Evolutionary conservation across 306 rosid species (phyloP), one percentile per base, ranked within the genome.

Genomic region (Rosa lucieae): DNA sequence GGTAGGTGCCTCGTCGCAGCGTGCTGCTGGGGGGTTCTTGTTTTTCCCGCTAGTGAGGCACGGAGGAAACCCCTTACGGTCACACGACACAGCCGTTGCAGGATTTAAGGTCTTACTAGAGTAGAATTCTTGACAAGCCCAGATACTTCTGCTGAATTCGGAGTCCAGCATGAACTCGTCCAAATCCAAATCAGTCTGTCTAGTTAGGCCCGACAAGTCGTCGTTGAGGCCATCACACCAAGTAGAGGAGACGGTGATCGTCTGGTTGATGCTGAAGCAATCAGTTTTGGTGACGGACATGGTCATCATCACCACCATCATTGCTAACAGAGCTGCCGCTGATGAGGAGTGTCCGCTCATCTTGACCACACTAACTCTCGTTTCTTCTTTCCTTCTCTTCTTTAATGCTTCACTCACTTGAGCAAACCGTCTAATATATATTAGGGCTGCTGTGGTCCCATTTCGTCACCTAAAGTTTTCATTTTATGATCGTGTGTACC

Each of bases 131-230:
- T 20, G 9, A 6, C 1, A 3, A 12, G 0, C 4, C 29, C 21
- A 13, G 63, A 58, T 61, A 26, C 67, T 26, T 61, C 40, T 11
- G 67, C 40, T 26, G 40, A 61, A 26, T 11, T 26, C 67, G 0
- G 67, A 61, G 40, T 61, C 40, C 18, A 61, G 67, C 40, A 61
- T 61, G 67, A 61, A 61, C 67, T 61, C 67, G 15, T 26, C 18
- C 8, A 9, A 61, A 61, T 61, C 40, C 67, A 61, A 61, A 11
- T 61, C 67, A 29, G 67, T 61, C 39, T 26, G 18, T 10, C 67
- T 18, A 13, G 12, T 23, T 0, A 61, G 35, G 67, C 40, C 11
- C 8, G 20, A 61, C 40, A 23, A 40, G 8, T 61, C 67, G 40
- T 61, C 40, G 39, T 26, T 12, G 39, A 26, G 67, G 67, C 67